Evolutionary conservation across 2,329 filamentous ascomycete species (phyloP).

Genomic region (Xylaria sp.): DNA sequence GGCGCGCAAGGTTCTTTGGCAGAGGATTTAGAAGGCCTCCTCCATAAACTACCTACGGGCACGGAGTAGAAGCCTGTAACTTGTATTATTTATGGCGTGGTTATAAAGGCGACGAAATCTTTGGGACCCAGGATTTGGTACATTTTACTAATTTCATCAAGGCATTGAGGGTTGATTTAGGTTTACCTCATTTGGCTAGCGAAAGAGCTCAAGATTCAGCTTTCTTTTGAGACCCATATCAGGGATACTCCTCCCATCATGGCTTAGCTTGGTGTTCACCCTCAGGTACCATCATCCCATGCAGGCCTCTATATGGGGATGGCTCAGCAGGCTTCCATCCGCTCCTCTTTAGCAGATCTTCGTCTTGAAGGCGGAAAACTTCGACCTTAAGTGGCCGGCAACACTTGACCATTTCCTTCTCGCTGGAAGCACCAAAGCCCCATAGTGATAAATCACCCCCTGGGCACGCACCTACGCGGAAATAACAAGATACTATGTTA

Average conservation of each 20-base stretch:
- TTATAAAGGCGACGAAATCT: neutral
- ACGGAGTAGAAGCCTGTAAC: neutral
- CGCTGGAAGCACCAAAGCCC: conserved; percentile 74
- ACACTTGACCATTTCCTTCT: conserved; percentile 70
- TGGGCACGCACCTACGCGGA: conserved; percentile 66
- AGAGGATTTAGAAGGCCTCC: neutral
- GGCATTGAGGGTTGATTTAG: neutral
- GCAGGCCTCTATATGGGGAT: conserved; percentile 67
- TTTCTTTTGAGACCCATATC: neutral
- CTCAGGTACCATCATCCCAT: conserved; percentile 60
- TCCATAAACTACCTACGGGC: neutral
- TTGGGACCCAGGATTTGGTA: neutral
- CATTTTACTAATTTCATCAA: neutral
- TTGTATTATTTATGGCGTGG: neutral
- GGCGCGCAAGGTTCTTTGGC: conserved; percentile 6
- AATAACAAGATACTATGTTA: conserved; percentile 50
- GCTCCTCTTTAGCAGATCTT: conserved; percentile 52
- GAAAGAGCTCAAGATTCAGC: neutral
- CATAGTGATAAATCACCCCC: conserved; percentile 82
- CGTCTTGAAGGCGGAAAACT: conserved; percentile 67
- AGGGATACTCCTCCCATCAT: neutral
- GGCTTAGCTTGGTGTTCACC: conserved; percentile 32
- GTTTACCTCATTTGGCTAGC: neutral
- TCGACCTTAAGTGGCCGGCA: conserved; percentile 78
- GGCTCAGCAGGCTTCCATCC: conserved; percentile 68